A percentile compares a stretch with the other conserved stretches of the same genome.
Conservation (phyloP, 108 stramenopile genomes). For the Cyclotella baltica region DNA sequence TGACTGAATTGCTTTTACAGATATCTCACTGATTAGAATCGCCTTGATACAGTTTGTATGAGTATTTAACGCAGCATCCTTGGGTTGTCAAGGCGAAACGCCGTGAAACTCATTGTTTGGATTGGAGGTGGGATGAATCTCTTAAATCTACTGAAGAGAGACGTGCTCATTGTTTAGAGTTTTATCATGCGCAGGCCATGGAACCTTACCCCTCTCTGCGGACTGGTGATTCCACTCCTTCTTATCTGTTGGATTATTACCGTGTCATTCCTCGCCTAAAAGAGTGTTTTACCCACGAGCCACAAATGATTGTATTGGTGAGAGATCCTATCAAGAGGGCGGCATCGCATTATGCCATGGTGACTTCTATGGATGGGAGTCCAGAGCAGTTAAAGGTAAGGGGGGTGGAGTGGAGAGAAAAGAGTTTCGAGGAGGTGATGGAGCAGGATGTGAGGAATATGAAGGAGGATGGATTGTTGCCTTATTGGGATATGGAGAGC, state of each 20-base stretch:
- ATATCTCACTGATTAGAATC: too few relatives aligned
- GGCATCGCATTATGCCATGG: conserved; percentile 95
- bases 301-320: conserved; percentile 90
- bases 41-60: too few relatives aligned
- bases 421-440: conserved; percentile 87
- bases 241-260: conserved; percentile 89
- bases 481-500: conserved; percentile 72
- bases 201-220: conserved; percentile 72
- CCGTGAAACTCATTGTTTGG: conserved; percentile 97
- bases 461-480: conserved; percentile 79
- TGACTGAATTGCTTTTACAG: too few relatives aligned
- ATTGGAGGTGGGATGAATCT: conserved; percentile 92
- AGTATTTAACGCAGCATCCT: conserved; percentile 94
- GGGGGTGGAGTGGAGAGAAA: conserved; percentile 82
- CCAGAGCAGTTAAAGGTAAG: conserved; percentile 80
- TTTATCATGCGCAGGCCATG: conserved; percentile 79
- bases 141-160: conserved; percentile 54
- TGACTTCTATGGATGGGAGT: conserved; percentile 82
- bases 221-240: conserved; percentile 97
- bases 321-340: conserved; percentile 95
- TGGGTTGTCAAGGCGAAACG: conserved; percentile 78
- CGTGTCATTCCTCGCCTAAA: conserved; percentile 92
- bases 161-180: conserved; percentile 71
- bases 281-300: conserved; percentile 59
- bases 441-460: conserved; percentile 75